phyloP scores from a whole-genome alignment of 2,329 filamentous ascomycete species.

The Aspergillus ruber region DNA sequence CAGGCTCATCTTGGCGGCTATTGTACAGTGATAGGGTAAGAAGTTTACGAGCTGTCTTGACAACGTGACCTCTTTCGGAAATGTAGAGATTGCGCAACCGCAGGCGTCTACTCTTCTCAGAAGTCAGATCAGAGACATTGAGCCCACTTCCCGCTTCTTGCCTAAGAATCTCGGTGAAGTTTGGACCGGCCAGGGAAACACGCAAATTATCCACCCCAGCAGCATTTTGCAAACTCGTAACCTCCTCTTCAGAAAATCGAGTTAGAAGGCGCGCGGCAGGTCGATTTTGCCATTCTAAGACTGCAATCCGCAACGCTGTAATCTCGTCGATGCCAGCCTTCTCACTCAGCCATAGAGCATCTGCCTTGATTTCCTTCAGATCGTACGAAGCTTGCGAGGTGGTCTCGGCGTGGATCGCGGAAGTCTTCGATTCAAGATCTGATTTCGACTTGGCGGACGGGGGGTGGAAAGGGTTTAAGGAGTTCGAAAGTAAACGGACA shows the following conservation, averaged over 20 bases:
- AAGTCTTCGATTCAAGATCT: conserved; percentile 75
- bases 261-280: conserved; percentile 65
- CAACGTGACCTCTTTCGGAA: conserved; percentile 61
- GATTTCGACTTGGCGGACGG: conserved; percentile 59
- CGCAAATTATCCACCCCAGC: conserved; percentile 59
- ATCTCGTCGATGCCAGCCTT: conserved; percentile 72
- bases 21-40: conserved; percentile 27
- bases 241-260: conserved; percentile 70
- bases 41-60: conserved; percentile 55
- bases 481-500: conserved; percentile 60
- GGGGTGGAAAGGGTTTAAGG: conserved; percentile 60
- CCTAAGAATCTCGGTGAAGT: conserved; percentile 29
- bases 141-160: conserved; percentile 18
- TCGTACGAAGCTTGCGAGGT: conserved; percentile 62
- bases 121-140: conserved; percentile 49
- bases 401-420: conserved; percentile 75
- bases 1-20: conserved; percentile 11
- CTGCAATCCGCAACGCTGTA: conserved; percentile 69
- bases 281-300: conserved; percentile 78
- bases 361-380: conserved; percentile 72
- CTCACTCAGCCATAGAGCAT: conserved; percentile 79
- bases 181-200: conserved; percentile 46
- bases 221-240: conserved; percentile 67
- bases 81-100: conserved; percentile 68
- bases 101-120: conserved; percentile 54